These are phyloP conservation scores for Apophysomyces trapeziformis DNA, from an alignment of 371 early-diverging fungal genomes.

Conservation along the genomic window DNA sequence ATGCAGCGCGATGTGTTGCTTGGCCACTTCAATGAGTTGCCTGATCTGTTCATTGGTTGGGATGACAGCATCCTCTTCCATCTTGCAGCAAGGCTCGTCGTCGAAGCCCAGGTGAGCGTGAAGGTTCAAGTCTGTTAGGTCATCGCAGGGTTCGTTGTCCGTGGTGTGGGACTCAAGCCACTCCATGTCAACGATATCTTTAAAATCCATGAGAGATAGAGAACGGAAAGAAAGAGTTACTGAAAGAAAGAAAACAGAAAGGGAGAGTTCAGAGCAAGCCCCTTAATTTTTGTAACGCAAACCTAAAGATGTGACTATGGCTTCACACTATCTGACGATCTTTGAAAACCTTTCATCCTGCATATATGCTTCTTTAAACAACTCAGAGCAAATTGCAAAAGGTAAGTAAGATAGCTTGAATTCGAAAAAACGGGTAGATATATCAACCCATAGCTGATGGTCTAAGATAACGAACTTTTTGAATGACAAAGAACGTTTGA, in stretches of 20 bases:
- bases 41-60: constrained; percentile 40
- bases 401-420: too few relatives aligned
- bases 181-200: constrained; percentile 46
- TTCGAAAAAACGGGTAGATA: too few relatives aligned
- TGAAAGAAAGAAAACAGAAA: background rate
- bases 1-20: constrained; percentile 35
- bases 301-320: background rate
- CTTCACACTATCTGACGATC: too few relatives aligned
- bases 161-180: constrained; percentile 37
- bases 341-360: too few relatives aligned
- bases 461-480: too few relatives aligned
- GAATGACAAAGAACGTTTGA: too few relatives aligned
- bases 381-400: too few relatives aligned
- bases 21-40: constrained; percentile 39
- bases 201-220: constrained; percentile 31
- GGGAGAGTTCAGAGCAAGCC: background rate
- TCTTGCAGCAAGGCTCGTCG: background rate
- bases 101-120: constrained; percentile 6
- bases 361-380: too few relatives aligned
- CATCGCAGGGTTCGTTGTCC: background rate
- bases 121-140: background rate
- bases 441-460: too few relatives aligned
- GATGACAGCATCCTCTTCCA: constrained; percentile 16
- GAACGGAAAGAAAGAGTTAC: background rate
- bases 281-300: constrained; percentile 7